phyloP scores from a whole-genome alignment of 768 basidiomycete species.

The Agaricus blazei region DNA sequence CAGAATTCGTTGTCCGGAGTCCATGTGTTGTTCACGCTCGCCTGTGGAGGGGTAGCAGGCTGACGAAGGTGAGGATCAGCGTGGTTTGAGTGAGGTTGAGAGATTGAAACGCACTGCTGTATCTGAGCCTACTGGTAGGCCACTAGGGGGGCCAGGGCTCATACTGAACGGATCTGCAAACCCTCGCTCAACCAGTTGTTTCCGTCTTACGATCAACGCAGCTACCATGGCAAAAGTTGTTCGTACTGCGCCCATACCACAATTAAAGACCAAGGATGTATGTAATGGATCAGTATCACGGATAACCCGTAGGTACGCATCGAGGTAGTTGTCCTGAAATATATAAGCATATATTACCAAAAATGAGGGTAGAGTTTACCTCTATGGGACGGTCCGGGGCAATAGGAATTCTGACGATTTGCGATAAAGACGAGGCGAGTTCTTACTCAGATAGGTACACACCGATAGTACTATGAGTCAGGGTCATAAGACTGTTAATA shows the following conservation, averaged over 20 bases:
- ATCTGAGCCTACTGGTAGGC: background rate
- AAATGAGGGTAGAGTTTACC: conserved; percentile 29
- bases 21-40: background rate
- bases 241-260: conserved; percentile 94
- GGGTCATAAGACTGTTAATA: conserved; percentile 12
- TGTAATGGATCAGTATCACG: conserved; percentile 70
- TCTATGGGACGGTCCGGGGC: conserved; percentile 90
- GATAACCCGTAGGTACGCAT: conserved; percentile 85
- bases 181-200: conserved; percentile 61
- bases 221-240: conserved; percentile 98
- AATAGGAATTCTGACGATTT: conserved; percentile 73
- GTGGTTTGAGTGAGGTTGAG: background rate
- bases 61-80: background rate
- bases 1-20: background rate
- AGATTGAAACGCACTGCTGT: conserved; percentile 4
- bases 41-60: conserved; percentile 6
- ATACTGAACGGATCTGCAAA: conserved; percentile 73
- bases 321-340: conserved; percentile 85
- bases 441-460: conserved; percentile 10
- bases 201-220: conserved; percentile 79
- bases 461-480: conserved; percentile 67
- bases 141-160: conserved; percentile 22
- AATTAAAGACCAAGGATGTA: conserved; percentile 88
- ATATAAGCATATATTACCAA: background rate
- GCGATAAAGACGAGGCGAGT: conserved; percentile 1